Percentiles rank a stretch among this genome's conserved stretches.
These are phyloP conservation scores for Penicillium sp. DNA, from an alignment of 2,329 filamentous ascomycete species.

Conservation along the genomic window DNA sequence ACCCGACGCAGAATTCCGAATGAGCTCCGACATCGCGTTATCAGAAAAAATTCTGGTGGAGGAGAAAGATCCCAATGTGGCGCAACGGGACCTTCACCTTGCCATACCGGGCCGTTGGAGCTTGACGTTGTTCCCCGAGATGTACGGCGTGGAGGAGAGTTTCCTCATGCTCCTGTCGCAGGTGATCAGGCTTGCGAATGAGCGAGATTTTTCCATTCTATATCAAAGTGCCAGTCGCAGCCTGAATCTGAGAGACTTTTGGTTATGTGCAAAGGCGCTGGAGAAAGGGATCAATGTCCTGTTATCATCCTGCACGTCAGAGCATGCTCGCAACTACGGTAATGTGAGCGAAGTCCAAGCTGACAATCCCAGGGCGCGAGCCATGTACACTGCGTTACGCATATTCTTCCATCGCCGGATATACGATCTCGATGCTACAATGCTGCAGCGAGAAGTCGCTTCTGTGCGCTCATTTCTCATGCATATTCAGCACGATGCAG, in stretches of 20 bases:
- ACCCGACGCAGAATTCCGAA: constrained; percentile 14
- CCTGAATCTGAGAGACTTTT: constrained; percentile 17
- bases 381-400: constrained; percentile 20
- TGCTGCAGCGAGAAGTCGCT: constrained; percentile 15
- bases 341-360: background rate
- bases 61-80: constrained; percentile 21
- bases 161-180: constrained; percentile 24
- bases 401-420: constrained; percentile 23
- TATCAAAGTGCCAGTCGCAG: background rate
- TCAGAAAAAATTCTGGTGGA: constrained; percentile 19
- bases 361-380: constrained; percentile 7
- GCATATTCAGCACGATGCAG: constrained; percentile 7
- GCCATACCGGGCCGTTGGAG: constrained; percentile 23
- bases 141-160: constrained; percentile 21
- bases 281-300: constrained; percentile 19
- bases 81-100: constrained; percentile 23
- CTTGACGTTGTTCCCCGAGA: constrained; percentile 20
- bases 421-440: constrained; percentile 17
- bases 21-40: constrained; percentile 10
- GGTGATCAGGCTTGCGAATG: constrained; percentile 23
- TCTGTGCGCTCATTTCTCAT: constrained; percentile 8
- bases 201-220: constrained; percentile 18
- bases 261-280: constrained; percentile 16
- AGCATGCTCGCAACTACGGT: background rate
- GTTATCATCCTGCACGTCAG: background rate